phyloP scores from a whole-genome alignment of 352 stramenopile genomes.

The Pythium sp. region DNA sequence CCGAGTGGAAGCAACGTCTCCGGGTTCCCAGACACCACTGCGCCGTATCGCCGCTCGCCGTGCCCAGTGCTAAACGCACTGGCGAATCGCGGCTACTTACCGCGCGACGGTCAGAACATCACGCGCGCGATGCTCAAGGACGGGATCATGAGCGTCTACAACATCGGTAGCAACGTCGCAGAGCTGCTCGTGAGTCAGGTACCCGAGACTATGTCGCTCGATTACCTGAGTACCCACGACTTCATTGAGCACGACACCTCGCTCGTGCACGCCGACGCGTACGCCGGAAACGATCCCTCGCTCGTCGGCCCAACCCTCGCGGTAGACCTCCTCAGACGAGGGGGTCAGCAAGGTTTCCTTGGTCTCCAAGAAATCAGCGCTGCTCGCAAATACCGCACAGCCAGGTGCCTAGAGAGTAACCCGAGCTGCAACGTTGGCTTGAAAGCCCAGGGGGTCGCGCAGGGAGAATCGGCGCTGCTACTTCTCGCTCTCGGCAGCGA shows the following conservation, averaged over 20 bases:
- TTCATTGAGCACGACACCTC: background rate
- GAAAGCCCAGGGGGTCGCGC: background rate
- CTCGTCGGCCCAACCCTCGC: background rate
- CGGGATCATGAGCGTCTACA: slow-evolving; percentile 19
- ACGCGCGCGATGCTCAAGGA: slow-evolving; percentile 15
- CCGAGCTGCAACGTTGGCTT: background rate
- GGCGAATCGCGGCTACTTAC: slow-evolving; percentile 34
- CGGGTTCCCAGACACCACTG: slow-evolving; percentile 15
- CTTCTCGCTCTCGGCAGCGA: background rate
- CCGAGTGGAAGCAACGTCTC: slow-evolving; percentile 12
- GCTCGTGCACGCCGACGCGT: background rate
- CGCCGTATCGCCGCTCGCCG: slow-evolving; percentile 26
- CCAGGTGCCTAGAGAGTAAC: background rate
- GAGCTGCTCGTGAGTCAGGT: slow-evolving; percentile 1
- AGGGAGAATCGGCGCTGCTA: background rate
- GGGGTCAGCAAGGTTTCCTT: background rate
- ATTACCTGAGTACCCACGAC: background rate
- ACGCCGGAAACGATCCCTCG: background rate
- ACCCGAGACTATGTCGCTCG: background rate
- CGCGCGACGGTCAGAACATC: slow-evolving; percentile 24
- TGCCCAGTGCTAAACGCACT: slow-evolving; percentile 39
- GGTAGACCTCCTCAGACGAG: background rate
- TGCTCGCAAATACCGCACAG: background rate
- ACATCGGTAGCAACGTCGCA: slow-evolving; percentile 22
- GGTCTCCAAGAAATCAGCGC: background rate